Base-by-base conservation (phyloP, 2,329 filamentous ascomycete species). In the Zopfia rhizophila region DNA sequence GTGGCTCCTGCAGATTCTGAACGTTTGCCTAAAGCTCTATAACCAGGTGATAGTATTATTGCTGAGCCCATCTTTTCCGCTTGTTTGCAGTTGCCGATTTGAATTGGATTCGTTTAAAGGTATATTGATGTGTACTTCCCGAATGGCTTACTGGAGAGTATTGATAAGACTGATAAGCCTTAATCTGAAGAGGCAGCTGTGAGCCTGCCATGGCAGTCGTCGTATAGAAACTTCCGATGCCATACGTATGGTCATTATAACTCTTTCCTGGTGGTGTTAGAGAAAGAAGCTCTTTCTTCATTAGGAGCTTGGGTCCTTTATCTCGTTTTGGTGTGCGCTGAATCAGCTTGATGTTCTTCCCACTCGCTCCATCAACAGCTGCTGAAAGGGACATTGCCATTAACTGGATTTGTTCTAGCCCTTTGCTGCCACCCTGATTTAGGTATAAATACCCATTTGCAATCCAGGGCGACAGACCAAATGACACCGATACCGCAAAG, bases 41-140 rank as follows among this genome's bases (percentile, higher is more conserved):
- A 32, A 95, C 83, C n/a, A 97, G 79, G 61, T 94, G 90, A 64
- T 95, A 96, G 70, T 91, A 96, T 61, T 96, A 91, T 66, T 97
- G 91, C 13, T 91, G 90, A 1, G 91, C 91, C 45, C 92, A 81
- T 57, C 92, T 82, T 70, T 96, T 96, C 33, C 91, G 92, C 57
- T 97, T 97, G 75, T 96, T 97, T 18, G 91, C 90, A 0, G 91
- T 96, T 1, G 92, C 91, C 55, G 90, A 90, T 70, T 96, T 95
- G 81, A 96, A 97, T 61, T 96, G 91, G 38, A 96, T 94, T 8
- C 92, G 86, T 66, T 96, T 91, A 66, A 95, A 97, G 0, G 79
- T 82, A 45, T 86, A 82, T n/a, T 78, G 76, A 6, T 70, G 74
- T 10, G 60, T 68, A 40, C 60, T 69, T 19, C 53, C 65, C 0